Percentiles rank a stretch among this genome's conserved stretches.
phyloP scores from a whole-genome alignment of 2,329 filamentous ascomycete genomes.

The Pseudogymnoascus sp. region DNA sequence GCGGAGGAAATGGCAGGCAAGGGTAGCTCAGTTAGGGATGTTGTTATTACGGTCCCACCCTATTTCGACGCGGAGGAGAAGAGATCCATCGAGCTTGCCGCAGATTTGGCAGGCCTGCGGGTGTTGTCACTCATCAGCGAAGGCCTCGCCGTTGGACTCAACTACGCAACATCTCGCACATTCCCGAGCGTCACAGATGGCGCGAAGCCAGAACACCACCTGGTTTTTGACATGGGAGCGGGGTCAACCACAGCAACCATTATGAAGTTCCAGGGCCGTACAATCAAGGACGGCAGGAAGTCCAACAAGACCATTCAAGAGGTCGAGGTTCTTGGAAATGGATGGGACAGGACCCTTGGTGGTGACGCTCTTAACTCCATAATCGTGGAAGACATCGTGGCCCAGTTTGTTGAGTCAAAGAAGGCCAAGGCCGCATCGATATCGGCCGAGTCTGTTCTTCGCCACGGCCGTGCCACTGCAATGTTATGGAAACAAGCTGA shows the following conservation, averaged over 20 bases:
- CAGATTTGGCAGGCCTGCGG: constrained; percentile 79
- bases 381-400: constrained; percentile 82
- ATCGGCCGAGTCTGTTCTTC: constrained; percentile 54
- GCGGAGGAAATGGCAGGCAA: constrained; percentile 76
- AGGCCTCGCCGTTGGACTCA: constrained; percentile 83
- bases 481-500: constrained; percentile 93
- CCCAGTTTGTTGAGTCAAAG: constrained; percentile 65
- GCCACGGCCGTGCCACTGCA: constrained; percentile 75
- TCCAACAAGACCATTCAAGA: constrained; percentile 97
- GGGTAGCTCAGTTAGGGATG: constrained; percentile 65
- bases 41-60: constrained; percentile 80
- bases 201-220: constrained; percentile 79
- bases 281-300: constrained; percentile 83
- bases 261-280: constrained; percentile 79
- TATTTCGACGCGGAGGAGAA: constrained; percentile 91
- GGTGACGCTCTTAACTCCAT: constrained; percentile 83
- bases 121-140: constrained; percentile 81
- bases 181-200: constrained; percentile 81
- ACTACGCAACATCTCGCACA: constrained; percentile 86
- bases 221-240: constrained; percentile 97
- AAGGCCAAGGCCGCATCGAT: constrained; percentile 58
- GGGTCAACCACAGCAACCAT: constrained; percentile 88
- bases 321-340: constrained; percentile 76
- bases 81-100: constrained; percentile 74
- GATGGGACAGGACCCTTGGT: constrained; percentile 84